These are phyloP conservation scores for Boletellus sp. DNA, from an alignment of 768 basidiomycete genomes.

Conservation along the genomic window DNA sequence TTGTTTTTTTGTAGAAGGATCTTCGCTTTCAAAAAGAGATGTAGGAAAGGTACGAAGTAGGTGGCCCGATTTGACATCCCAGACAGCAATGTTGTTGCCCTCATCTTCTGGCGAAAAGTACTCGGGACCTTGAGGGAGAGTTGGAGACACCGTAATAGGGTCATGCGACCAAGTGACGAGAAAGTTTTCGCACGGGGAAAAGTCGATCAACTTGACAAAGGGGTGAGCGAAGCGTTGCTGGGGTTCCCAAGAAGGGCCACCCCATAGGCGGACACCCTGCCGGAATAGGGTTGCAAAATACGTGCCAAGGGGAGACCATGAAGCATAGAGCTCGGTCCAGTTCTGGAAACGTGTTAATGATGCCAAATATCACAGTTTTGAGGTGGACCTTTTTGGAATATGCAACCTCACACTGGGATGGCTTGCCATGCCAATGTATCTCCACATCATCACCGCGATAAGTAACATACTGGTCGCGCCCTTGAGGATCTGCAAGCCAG, in stretches of 20 bases:
- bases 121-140: constrained; percentile 74
- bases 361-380: not conserved
- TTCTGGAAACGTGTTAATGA: constrained; percentile 45
- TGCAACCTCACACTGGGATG: constrained; percentile 79
- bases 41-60: constrained; percentile 90
- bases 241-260: constrained; percentile 84
- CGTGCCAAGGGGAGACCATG: constrained; percentile 97
- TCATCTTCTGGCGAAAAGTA: constrained; percentile 93
- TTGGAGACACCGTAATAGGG: constrained; percentile 81
- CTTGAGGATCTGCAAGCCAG: constrained; percentile 90
- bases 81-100: constrained; percentile 95
- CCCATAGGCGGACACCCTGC: constrained; percentile 95
- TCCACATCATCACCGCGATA: constrained; percentile 90
- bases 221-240: constrained; percentile 94
- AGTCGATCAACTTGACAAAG: constrained; percentile 91
- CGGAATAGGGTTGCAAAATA: constrained; percentile 90
- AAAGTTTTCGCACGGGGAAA: constrained; percentile 95
- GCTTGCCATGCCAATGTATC: constrained; percentile 90
- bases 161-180: constrained; percentile 97
- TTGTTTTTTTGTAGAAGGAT: constrained; percentile 62
- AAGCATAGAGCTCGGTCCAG: constrained; percentile 95
- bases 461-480: constrained; percentile 94
- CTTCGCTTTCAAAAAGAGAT: constrained; percentile 55
- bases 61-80: constrained; percentile 93
- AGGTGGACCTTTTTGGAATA: constrained; percentile 65